Percentiles rank a stretch among this genome's conserved stretches.
Conservation (phyloP, 306 rosid species). For the Acacia crassicarpa region DNA sequence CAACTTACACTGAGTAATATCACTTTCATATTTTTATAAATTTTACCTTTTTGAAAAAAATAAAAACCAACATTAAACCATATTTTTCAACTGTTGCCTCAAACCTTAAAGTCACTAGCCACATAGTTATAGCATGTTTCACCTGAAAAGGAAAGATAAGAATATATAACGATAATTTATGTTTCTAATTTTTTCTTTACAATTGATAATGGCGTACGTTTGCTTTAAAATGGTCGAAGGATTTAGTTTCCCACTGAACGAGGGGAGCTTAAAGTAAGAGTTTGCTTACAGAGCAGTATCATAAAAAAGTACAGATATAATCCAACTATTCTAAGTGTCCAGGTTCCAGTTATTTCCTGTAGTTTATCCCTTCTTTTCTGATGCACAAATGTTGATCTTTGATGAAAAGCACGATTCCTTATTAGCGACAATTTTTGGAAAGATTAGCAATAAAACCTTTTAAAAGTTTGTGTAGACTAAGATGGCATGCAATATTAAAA, state of each 20-base stretch:
- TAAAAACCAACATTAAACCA: no score
- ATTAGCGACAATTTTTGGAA: not conserved
- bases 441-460: not conserved
- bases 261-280: not conserved
- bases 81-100: not conserved
- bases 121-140: not conserved
- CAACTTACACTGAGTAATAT: not conserved
- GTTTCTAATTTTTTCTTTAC: not conserved
- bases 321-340: not conserved
- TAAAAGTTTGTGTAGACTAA: not conserved
- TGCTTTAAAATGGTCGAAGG: not conserved
- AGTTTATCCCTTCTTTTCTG: not conserved
- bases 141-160: not conserved
- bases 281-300: not conserved
- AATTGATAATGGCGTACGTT: not conserved
- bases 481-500: not conserved
- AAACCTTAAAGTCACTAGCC: not conserved
- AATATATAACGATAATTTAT: not conserved
- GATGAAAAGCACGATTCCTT: not conserved
- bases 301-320: not conserved
- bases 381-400: not conserved
- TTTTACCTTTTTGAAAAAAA: not conserved
- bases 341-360: not conserved
- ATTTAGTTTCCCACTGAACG: not conserved
- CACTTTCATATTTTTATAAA: not conserved